Evolutionary conservation across 495 filamentous ascomycete genomes (phyloP).

Genomic region (Friedmanniomyces simplex): DNA sequence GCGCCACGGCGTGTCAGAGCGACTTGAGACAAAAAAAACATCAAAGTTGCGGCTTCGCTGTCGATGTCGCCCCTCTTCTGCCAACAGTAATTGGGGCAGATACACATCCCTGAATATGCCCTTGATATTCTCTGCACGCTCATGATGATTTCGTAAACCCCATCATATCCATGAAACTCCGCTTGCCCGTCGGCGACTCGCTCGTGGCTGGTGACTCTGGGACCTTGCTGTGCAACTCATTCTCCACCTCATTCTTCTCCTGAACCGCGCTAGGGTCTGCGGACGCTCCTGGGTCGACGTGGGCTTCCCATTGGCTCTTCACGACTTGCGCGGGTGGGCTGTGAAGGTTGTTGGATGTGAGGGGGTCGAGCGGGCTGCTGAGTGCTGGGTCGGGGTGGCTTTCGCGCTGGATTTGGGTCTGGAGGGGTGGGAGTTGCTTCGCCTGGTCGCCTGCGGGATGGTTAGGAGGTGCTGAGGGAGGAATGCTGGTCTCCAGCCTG

Average conservation of each 20-base stretch:
- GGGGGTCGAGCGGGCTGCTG: background rate
- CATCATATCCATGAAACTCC: background rate
- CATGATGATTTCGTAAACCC: background rate
- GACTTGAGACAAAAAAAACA: no score
- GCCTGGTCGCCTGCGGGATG: background rate
- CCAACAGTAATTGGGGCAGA: no score
- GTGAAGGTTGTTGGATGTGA: background rate
- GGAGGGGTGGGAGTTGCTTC: background rate
- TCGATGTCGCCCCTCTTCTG: no score
- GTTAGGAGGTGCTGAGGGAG: background rate
- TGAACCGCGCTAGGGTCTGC: constrained; percentile 15
- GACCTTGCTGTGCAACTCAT: constrained; percentile 20
- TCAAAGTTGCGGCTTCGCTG: no score
- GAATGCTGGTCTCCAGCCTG: background rate
- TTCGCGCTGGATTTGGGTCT: background rate
- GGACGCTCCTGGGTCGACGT: constrained; percentile 16
- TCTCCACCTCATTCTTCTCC: constrained; percentile 19
- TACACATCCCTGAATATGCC: no score
- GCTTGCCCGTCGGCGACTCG: constrained; percentile 25
- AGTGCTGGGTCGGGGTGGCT: background rate
- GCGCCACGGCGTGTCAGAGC: no score
- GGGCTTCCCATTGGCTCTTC: constrained; percentile 44
- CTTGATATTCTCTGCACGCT: background rate
- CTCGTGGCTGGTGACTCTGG: constrained; percentile 16
- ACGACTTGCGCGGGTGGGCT: constrained; percentile 54